Conservation (phyloP, 2,329 filamentous ascomycete genomes). For the Trichoderma sp. region DNA sequence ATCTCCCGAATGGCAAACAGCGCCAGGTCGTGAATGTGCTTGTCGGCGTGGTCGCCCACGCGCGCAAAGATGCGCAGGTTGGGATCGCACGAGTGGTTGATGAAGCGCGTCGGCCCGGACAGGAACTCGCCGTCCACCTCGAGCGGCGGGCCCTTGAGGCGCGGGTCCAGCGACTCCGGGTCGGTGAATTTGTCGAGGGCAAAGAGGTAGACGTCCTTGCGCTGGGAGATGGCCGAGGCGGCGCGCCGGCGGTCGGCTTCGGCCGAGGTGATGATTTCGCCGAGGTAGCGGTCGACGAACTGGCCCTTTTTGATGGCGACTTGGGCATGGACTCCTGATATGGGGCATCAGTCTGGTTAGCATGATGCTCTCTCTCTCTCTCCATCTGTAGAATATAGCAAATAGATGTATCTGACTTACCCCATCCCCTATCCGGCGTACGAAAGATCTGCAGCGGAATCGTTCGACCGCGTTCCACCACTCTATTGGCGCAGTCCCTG, state of each 20-base stretch:
- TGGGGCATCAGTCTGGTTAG: background rate
- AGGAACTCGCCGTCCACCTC: conserved; percentile 73
- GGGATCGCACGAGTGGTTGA: conserved; percentile 80
- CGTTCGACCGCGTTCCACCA: conserved; percentile 72
- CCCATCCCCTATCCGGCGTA: conserved; percentile 74
- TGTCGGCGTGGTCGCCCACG: conserved; percentile 74
- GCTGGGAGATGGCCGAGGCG: conserved; percentile 54
- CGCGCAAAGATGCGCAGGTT: conserved; percentile 80
- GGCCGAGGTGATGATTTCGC: conserved; percentile 64
- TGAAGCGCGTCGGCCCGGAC: conserved; percentile 77
- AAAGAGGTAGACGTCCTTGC: conserved; percentile 80
- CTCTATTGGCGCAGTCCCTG: conserved; percentile 67
- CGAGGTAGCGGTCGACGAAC: conserved; percentile 79
- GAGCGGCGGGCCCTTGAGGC: conserved; percentile 57
- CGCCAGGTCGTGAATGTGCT: conserved; percentile 73
- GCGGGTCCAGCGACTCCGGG: conserved; percentile 54
- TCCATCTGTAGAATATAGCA: background rate
- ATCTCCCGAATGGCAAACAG: conserved; percentile 74
- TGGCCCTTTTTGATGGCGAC: conserved; percentile 69
- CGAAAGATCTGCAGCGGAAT: conserved; percentile 77
- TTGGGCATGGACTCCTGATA: conserved; percentile 62
- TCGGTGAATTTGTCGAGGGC: conserved; percentile 78
- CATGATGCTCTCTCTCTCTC: no score
- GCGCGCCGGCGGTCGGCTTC: conserved; percentile 68
- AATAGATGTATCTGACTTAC: conserved; percentile 41